Evolutionary conservation across 2,329 filamentous ascomycete species (phyloP), one percentile per base, ranked within the genome.

Genomic region (Neofusicoccum kwambonambiense): DNA sequence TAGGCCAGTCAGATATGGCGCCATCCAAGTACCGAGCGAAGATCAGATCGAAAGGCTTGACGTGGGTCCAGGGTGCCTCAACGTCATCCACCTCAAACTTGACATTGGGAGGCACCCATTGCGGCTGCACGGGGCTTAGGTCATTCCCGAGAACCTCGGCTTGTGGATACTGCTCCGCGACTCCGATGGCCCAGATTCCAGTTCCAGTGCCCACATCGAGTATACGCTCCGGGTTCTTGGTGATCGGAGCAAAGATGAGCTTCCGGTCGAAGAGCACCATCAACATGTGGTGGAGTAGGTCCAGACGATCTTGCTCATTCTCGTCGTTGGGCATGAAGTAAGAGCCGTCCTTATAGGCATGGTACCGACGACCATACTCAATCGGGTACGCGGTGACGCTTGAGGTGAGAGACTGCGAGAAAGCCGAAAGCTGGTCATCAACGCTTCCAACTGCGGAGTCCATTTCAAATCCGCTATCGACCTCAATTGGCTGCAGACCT

Each of bases 41-140:
- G 80, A 89, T 82, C 66, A 84, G 81, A 71, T 89, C 86, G 70
- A 85, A 87, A 17, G 77, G 74, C 31, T 80, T 73, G 3, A 79
- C 74, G 56, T 83, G 85, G 35, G 78, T 73, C 87, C 87, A 89
- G 8, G 82, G 77, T 44, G 83, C 80, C 67, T 88, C 85, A 60
- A 83, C 82, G 70, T 89, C 87, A 69, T 89, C 87, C 12, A 90
- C 81, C 65, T 87, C 78, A 75, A 89, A 88, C 8, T 79, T 80
- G 15, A 86, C 80, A 70, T 89, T 89, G 11, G 83, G 80, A 15
- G 86, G 87, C 12, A 62, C 31, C 62, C 62, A 64, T 3, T 74
- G 74, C 2, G 82, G 82, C 68, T 85, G 82, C 42, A 82, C 79
- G 9, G 81, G 81, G 64, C 76, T 81, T 4, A 85, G 76, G 67